Evolutionary conservation across 306 rosid genomes (phyloP).

Genomic region (Quercus ilex): DNA sequence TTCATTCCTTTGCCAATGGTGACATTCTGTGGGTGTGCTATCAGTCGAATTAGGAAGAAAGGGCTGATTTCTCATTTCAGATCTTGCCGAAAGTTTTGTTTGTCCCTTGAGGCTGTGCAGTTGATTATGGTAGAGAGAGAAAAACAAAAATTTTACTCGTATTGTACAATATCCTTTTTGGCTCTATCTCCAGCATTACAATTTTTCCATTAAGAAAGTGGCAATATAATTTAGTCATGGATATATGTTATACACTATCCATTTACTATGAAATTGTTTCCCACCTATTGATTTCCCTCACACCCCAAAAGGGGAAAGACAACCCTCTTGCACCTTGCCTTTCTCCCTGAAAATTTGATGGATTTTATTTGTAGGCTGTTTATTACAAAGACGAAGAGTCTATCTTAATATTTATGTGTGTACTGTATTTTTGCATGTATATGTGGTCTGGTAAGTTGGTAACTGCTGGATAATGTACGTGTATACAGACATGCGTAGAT

Average conservation of each 20-base stretch:
- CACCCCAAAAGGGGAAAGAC: background rate
- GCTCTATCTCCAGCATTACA: conserved; percentile 31
- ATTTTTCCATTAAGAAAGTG: conserved; percentile 40
- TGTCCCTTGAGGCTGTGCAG: conserved; percentile 46
- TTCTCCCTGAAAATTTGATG: background rate
- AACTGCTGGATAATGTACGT: no score
- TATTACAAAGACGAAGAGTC: background rate
- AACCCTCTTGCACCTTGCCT: background rate
- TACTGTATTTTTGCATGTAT: no score
- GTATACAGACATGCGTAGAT: no score
- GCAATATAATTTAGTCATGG: conserved; percentile 27
- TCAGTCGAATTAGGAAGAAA: conserved; percentile 26
- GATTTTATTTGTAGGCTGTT: background rate
- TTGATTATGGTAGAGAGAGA: conserved; percentile 47
- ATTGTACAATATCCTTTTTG: conserved; percentile 54
- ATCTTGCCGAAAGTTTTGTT: conserved; percentile 32
- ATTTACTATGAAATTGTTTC: background rate
- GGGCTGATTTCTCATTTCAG: conserved; percentile 27
- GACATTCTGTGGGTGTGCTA: conserved; percentile 25
- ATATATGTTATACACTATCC: conserved; percentile 12
- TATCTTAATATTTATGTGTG: no score
- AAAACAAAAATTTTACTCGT: conserved; percentile 51
- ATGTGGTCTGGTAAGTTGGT: no score
- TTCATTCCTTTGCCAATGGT: conserved; percentile 17
- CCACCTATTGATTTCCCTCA: background rate